Base-by-base conservation (phyloP, 1,284 basidiomycete species). In the Xerocomus amazonicus region DNA sequence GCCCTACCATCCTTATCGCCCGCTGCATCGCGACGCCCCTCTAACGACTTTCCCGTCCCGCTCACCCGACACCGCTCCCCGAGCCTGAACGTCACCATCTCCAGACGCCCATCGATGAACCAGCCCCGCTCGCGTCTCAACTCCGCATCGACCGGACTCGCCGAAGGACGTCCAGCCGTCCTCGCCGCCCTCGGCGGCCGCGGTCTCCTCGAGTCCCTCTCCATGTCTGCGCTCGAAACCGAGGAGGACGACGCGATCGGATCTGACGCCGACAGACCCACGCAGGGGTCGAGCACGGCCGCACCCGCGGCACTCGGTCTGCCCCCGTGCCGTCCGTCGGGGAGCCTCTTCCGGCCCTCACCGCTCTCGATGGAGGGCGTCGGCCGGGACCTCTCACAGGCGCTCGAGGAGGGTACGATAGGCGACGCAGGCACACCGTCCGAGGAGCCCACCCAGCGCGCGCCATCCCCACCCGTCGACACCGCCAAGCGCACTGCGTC, bases 21-120 rank as follows among this genome's bases (percentile, higher is more conserved):
- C 13, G 77, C 70, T 6, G 50, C 58, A 2, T 84, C 82, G 0
- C 70, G 82, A 13, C 71, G 79, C 37, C 72, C 79, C 28, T 73
- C 80, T 51, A 50, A 66, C 56, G 56, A 62, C 56, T 34, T 54
- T 48, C 42, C 57, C 47, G 49, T 13, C 43, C 48, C 63, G 16
- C 53, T 51, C 16, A 66, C 62, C 12, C 59, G 67, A 6, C 62
- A 65, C 1, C 56, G 58, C 1, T 70, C 59, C 36, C 43, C 45
- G 34, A 64, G 53, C 34, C 26, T 68, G 35, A 68, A 59, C 16
- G 60, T 68, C 14, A 65, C 63, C 16, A 68, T 65, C 29, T 65
- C 63, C 7, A 64, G 63, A 16, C 65, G 62, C n/a, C 55, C 63
- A 3, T 65, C 63, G 3, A 36, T 9, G 12, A 48, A 17, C 6